Base-by-base conservation (phyloP, 2,329 filamentous ascomycete genomes). In the Fusarium avenaceum region DNA sequence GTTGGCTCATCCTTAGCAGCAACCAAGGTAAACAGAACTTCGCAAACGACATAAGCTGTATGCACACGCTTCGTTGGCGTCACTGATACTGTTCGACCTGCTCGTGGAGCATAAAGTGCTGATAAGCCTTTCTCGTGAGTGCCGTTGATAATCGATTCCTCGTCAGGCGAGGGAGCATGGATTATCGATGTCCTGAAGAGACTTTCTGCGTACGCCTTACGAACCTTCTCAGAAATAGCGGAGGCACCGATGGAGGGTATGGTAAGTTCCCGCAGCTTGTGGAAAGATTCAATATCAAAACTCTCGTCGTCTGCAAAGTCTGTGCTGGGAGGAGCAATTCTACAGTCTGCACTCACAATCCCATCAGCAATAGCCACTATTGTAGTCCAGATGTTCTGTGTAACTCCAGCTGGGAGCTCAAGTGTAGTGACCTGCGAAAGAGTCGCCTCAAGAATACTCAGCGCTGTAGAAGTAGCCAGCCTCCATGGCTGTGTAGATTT, bases 141-240 rank as follows among this genome's bases (percentile, higher is more conserved):
- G 72, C 50, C 84, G 64, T 72, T 80, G 69, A 83, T 91, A 82
- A 81, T 84, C 0, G 76, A 82, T 14, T 85, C 83, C 68, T 93
- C 89, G 0, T 80, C 76, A 1, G 82, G 82, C 0, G 84, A 79
- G 0, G 89, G 87, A 1, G 85, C 78, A 76, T 97, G 93, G 50
- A 97, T 89, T 58, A 97, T 88, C 2, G 94, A 97, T 30, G 89
- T 92, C 45, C 86, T 84, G 80, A 98, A 97, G 2, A 99, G 85
- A 24, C 89, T 90, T 67, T 90, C 86, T 1, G 91, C 88, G 73
- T 94, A 97, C 2, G 86, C 80, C 53, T 86, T 86, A 40, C 93
- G 88, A 4, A 90, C 87, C 65, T 83, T 82, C 67, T 94, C 90
- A 1, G 89, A 83, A 8, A 97, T 86, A 3, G 82, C 79, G 7